Base-by-base conservation (phyloP, 2,329 filamentous ascomycete genomes). In the Xylariaceae sp. region DNA sequence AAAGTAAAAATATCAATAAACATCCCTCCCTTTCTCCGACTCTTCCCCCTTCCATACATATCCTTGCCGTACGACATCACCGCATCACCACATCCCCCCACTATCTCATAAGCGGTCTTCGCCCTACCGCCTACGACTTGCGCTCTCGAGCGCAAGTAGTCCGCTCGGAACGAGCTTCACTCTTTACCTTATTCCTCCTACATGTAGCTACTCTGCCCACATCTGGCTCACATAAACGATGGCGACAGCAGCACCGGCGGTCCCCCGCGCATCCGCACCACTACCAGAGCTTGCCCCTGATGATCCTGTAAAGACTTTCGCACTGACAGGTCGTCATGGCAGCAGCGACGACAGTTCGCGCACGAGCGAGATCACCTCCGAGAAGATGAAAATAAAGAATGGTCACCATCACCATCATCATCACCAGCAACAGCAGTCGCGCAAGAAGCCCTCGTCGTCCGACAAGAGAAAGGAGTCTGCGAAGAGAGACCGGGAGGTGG, bases 271-370 rank as follows among this genome's bases (percentile, higher is more conserved):
- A 30, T 35, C 23, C 11, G 37, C 35, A 47, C 59, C 55, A 3
- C 23, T 30, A 30, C 51, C 55, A 13, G 53, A 47, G 13, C 39
- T 23, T 17, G 9, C 6, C 44, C 51, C 30, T 8, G 51, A 30
- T 30, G 23, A 57, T 48, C 52, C 48, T 8, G 48, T 48, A 18
- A 57, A 37, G 15, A n/a, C 59, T 8, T 62, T 66, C 49, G 62
- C 63, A 47, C 59, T 68, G 51, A 58, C 60, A 13, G 63, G 57
- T 54, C 66, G 67, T 18, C 66, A 67, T 57, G 66, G 67, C 59
- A 70, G 68, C 59, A 71, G 67, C 50, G 70, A 72, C 50, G 70
- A 72, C 47, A 74, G 72, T 60, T 69, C 71, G 10, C 71, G 71
- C 49, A 73, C 69, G 52, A 73, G 72, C 61, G 70, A 73, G 55